Conservation (phyloP, 108 stramenopile species). For the Fragilariopsis cylindrus region DNA sequence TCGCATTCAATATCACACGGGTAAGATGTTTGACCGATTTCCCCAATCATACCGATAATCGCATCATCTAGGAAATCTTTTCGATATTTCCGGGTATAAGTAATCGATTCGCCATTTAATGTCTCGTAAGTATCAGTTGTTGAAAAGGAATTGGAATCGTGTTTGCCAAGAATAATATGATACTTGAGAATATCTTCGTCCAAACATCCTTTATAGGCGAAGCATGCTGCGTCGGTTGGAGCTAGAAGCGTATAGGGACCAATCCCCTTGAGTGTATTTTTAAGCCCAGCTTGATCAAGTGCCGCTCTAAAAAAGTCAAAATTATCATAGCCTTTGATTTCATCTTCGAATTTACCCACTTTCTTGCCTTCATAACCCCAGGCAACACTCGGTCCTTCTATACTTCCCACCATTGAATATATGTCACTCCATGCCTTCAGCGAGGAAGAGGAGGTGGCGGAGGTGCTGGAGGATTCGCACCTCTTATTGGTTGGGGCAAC, state of each 20-base stretch:
- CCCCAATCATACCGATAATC: not conserved
- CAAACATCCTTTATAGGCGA: not conserved
- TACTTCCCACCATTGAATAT: not conserved
- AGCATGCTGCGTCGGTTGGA: not conserved
- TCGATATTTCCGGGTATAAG: not conserved
- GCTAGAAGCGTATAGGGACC: slow-evolving; percentile 4
- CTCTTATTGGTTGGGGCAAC: too few relatives aligned
- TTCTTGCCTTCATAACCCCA: not conserved
- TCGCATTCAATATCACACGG: slow-evolving; percentile 5
- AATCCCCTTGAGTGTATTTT: not conserved
- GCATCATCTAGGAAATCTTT: slow-evolving; percentile 10
- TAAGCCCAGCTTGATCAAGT: slow-evolving; percentile 7
- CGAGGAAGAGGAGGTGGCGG: too few relatives aligned
- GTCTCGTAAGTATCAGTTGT: too few relatives aligned
- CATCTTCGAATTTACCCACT: not conserved
- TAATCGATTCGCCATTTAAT: too few relatives aligned
- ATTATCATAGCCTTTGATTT: slow-evolving; percentile 16
- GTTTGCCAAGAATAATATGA: not conserved
- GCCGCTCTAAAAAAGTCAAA: slow-evolving; percentile 4
- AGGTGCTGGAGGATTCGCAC: too few relatives aligned
- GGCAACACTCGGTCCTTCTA: not conserved
- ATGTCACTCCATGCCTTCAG: too few relatives aligned
- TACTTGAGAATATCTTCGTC: slow-evolving; percentile 8
- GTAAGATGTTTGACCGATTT: slow-evolving; percentile 5
- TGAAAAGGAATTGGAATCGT: too few relatives aligned